A percentile compares a stretch with the other conserved stretches of the same genome.
phyloP scores from a whole-genome alignment of 768 basidiomycete species.

The Tylopilus intermedius region DNA sequence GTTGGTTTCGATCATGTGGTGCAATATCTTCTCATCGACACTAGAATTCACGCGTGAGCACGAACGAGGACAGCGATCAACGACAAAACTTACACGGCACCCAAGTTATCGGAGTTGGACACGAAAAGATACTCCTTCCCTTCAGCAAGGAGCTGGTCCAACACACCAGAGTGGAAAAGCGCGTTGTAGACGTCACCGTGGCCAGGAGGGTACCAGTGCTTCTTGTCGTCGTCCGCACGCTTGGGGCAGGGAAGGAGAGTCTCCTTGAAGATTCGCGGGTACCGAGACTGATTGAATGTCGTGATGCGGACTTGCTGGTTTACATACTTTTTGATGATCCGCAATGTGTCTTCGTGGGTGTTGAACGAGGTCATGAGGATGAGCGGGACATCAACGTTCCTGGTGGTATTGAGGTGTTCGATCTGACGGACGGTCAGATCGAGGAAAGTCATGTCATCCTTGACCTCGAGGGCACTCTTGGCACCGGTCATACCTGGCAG shows the following conservation, averaged over 20 bases:
- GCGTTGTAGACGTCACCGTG: slow-evolving; percentile 76
- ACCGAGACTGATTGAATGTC: slow-evolving; percentile 69
- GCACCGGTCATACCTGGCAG: slow-evolving; percentile 51
- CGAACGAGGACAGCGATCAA: not conserved
- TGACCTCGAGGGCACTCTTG: slow-evolving; percentile 70
- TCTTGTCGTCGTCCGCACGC: slow-evolving; percentile 55
- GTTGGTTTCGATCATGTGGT: slow-evolving; percentile 60
- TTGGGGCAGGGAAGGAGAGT: slow-evolving; percentile 59
- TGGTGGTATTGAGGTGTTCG: slow-evolving; percentile 62
- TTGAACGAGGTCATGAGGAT: slow-evolving; percentile 83
- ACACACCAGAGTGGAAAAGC: slow-evolving; percentile 63
- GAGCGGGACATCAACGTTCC: slow-evolving; percentile 66
- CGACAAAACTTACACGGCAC: slow-evolving; percentile 47
- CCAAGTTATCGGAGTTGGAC: slow-evolving; percentile 74
- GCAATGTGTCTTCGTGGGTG: slow-evolving; percentile 71
- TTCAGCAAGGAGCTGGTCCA: slow-evolving; percentile 63
- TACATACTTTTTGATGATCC: slow-evolving; percentile 76
- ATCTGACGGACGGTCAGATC: slow-evolving; percentile 61
- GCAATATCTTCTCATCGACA: slow-evolving; percentile 63
- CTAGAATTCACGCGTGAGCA: slow-evolving; percentile 26
- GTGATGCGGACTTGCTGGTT: slow-evolving; percentile 74
- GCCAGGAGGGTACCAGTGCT: slow-evolving; percentile 72
- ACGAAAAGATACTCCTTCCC: slow-evolving; percentile 79
- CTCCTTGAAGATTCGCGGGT: slow-evolving; percentile 70
- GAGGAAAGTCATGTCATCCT: slow-evolving; percentile 68